Conservation (phyloP, 2,329 filamentous ascomycete species). For the Paramyrothecium sp. region DNA sequence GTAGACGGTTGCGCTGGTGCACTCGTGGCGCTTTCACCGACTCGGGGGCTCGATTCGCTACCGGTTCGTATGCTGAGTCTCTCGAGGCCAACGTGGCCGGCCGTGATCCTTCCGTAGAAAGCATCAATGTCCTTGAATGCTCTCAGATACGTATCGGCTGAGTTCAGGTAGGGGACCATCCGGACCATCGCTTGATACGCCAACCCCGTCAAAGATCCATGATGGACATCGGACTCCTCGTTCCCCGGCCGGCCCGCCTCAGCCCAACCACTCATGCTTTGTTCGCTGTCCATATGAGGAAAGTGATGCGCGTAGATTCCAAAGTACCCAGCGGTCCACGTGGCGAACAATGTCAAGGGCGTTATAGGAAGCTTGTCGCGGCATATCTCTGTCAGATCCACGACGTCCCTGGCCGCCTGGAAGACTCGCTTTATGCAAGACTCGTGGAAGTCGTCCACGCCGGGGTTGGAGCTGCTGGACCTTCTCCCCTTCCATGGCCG, state of each 20-base stretch:
- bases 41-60: constrained; percentile 1
- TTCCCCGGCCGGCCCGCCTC: not conserved
- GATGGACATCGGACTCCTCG: constrained; percentile 4
- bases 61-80: constrained; percentile 14
- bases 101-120: not conserved
- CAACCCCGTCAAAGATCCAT: constrained; percentile 7
- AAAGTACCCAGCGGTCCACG: constrained; percentile 65
- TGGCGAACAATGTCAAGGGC: constrained; percentile 63
- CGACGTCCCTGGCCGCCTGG: constrained; percentile 59
- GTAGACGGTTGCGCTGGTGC: no score
- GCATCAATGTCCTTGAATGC: not conserved
- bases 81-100: not conserved
- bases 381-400: constrained; percentile 63
- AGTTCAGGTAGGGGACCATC: constrained; percentile 2
- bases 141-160: not conserved
- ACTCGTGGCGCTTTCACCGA: no score
- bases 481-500: constrained; percentile 33
- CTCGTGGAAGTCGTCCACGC: not conserved
- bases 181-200: constrained; percentile 14
- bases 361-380: constrained; percentile 64
- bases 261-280: constrained; percentile 5
- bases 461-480: constrained; percentile 15
- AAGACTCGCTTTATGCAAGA: constrained; percentile 45
- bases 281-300: constrained; percentile 63
- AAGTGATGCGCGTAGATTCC: constrained; percentile 68